Base-by-base conservation (phyloP, 2,329 filamentous ascomycete genomes). In the Cladobotryum mycophilum region DNA sequence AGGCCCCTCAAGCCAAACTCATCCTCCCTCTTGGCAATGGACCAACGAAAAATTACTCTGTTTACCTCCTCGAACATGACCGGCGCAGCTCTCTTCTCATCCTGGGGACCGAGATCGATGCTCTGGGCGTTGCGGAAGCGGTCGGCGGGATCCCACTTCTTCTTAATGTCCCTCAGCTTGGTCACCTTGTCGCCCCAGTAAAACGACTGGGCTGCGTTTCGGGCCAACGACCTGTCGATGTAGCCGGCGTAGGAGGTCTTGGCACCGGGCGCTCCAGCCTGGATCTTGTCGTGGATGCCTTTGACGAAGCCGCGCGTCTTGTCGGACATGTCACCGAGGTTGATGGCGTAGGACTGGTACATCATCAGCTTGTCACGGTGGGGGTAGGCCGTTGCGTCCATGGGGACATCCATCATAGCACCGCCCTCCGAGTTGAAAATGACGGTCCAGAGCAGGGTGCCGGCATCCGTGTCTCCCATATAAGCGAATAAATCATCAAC, bases 331-430 rank as follows among this genome's bases (percentile, higher is more conserved):
- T 65, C 65, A 0, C 71, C 66, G 0, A 80, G 57, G 15, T 76
- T 78, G 41, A 85, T 60, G 8, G 72, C 79, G 59, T 85, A 85
- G 0, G 76, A 78, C 60, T 86, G 80, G 60, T 82, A 76, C 67
- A 82, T 84, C 65, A 85, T 76, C 38, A 84, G 58, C 55, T 80
- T 80, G 68, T 86, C 79, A 43, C 84, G 76, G 58, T 86, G 82
- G 1, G 77, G 74, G 59, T 83, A 86, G 7, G 81, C 76, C 0
- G 82, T 84, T 9, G 75, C 76, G 56, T 82, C 71, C 53, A 64
- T 62, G 0, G 80, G 66, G 1, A 78, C 67, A 51, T 85, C 80
- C 56, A 72, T 75, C 46, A 81, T 73, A 12, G 80, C 81, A 9
- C 83, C 83, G 41, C 80, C 82, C 14, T 75, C 72, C 1, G 79